Base-by-base conservation (phyloP, 495 filamentous ascomycete genomes). In the Podospora comata region DNA sequence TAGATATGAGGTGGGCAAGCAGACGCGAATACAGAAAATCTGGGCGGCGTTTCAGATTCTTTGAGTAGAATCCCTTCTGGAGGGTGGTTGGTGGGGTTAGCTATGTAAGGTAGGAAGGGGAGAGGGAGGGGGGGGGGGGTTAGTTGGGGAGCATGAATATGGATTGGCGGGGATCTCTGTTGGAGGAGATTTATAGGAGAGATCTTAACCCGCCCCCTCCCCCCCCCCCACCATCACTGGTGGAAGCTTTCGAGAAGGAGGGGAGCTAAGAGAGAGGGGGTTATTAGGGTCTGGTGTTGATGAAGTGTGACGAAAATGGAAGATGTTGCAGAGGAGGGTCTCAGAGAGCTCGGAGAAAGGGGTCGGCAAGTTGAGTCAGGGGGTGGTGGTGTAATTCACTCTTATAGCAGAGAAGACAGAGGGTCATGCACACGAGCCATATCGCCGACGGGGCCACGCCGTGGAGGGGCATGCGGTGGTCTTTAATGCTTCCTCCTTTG, bases 41-140 rank as follows among this genome's bases (percentile, higher is more conserved):
- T 19, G 59, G 64, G 63, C 70, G 60, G 58, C 65, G 71, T 72
- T 72, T 72, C 71, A 72, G 71, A 66, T 70, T 61, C 32, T 66
- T 32, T 60, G 20, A 63, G 20, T 44, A 70, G 68, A 48, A 68
- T 65, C 65, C 65, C 65, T 58, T 65, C 27, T 59, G 9, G 34
- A n/a, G 62, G 55, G n/a, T 16, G 54, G 18, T 57, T 32, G 5
- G 58, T 28, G 55, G 48, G 27, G 44, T 27, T 68, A 13, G 13
- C 39, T 13, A 16, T 11, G 20, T 11, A 48, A 48, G 39, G 39
- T 23, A 1, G 20, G 20, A 23, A 23, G 20, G 20, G 20, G 20
- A 23, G 20, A 23, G 39, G 2, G 39, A 48, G 15, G 15, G 39
- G 13, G 6, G 6, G 39, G 13, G 13, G 7, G 39, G 39, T 48